Conservation (phyloP, 148 eudicot genomes). For the Hydrangea macrophylla region DNA sequence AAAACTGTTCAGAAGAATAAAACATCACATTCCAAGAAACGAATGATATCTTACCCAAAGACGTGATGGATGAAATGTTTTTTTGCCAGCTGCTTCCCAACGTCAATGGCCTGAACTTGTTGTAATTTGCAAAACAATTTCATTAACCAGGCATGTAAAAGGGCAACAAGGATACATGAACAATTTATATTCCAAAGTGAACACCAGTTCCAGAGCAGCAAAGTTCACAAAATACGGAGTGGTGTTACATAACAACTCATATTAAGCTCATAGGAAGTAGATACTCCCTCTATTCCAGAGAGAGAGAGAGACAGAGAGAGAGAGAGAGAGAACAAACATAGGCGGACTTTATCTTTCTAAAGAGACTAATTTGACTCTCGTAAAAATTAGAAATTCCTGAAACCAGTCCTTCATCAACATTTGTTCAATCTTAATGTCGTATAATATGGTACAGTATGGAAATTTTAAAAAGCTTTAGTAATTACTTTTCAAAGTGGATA, state of each 20-base stretch:
- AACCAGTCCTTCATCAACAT: no score
- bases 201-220: background rate
- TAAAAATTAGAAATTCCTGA: no score
- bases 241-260: background rate
- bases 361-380: no score
- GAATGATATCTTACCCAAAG: constrained; percentile 52
- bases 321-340: no score
- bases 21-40: background rate
- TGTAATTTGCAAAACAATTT: background rate
- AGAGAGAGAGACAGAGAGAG: no score
- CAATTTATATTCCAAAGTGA: background rate
- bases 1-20: background rate
- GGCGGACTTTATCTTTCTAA: no score
- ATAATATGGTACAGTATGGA: no score
- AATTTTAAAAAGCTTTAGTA: no score
- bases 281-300: no score
- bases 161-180: background rate
- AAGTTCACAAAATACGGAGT: background rate
- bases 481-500: no score
- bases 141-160: background rate
- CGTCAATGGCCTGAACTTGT: constrained; percentile 65
- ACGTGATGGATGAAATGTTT: constrained; percentile 87
- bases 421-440: no score
- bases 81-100: constrained; percentile 65
- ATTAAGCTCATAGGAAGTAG: no score